Evolutionary conservation across 2,329 filamentous ascomycete species (phyloP), one percentile per base, ranked within the genome.

Genomic region (Camptophora hylomeconis): DNA sequence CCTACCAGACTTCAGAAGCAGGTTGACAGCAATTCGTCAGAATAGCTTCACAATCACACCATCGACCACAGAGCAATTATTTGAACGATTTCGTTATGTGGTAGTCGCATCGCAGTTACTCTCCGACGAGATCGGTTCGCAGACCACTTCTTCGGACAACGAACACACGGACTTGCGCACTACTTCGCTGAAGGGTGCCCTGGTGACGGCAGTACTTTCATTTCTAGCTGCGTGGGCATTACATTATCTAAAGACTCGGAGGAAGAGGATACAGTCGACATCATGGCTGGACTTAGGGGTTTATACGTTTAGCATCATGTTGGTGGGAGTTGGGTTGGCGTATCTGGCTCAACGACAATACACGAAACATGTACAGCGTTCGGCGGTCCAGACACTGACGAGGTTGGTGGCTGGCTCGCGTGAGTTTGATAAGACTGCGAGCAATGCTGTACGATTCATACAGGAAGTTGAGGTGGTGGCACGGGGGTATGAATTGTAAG

Each of bases 391-490:
- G 18, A 72, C 76, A 38, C 73, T 79, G 4, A 71, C 72, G 7
- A 57, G 63, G 1, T 73, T 92, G 40, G 74, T 89, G 24, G 63
- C 70, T 25, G 75, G 73, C 46, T 75, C 83, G 20, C 82, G 92
- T 48, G 73, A 76, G 27, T 83, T 92, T 44, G 84, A 94, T 53
- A 72, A 75, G 21, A 76, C 77, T 13, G 75, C 72, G 21, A 75
- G 75, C 20, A 78, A 81, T 17, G 79, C 81, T 2, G 63, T 93
- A 31, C 74, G 79, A 20, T 68, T 93, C 36, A 77, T 94, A 38
- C 86, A 93, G 52, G 86, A 94, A 56, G 84, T 94, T n/a, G 86
- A 94, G 57, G 66, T 94, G 17, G 84, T 94, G 15, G 92, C 86
- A 17, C 73, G 86, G 43, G 86, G 86, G 13, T 94, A 92, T 53